These are phyloP conservation scores for Hortiboletus rubellus DNA, from an alignment of 1,284 basidiomycete species.

Conservation along the genomic window DNA sequence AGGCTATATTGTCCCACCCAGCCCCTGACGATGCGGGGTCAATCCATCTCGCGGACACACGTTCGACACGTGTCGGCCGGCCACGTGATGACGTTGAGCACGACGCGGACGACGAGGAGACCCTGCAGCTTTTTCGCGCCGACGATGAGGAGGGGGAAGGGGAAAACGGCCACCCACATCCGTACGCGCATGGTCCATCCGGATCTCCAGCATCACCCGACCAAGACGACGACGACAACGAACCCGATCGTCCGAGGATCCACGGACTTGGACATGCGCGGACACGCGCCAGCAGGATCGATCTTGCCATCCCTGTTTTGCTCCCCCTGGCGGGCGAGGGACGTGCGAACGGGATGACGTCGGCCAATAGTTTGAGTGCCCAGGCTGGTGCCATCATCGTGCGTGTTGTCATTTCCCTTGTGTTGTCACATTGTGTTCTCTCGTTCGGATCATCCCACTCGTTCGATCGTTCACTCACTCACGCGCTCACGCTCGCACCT, in stretches of 20 bases:
- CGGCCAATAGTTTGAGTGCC: constrained; percentile 50
- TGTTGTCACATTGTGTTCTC: too few species aligned
- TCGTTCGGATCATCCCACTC: neutral
- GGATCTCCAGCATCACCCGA: too few species aligned
- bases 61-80: constrained; percentile 11
- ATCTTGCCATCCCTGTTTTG: constrained; percentile 13
- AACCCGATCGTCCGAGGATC: constrained; percentile 4
- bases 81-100: constrained; percentile 32
- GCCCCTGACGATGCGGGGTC: constrained; percentile 40
- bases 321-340: constrained; percentile 1
- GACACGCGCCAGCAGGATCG: constrained; percentile 24
- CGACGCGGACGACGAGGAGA: constrained; percentile 27
- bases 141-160: constrained; percentile 19
- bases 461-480: too few species aligned
- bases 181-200: too few species aligned
- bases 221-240: too few species aligned
- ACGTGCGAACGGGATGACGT: neutral
- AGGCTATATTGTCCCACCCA: constrained; percentile 65
- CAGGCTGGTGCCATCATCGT: constrained; percentile 92
- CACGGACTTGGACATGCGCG: constrained; percentile 16
- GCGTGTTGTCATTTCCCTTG: constrained; percentile 27
- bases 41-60: constrained; percentile 51
- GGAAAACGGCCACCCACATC: neutral
- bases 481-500: neutral
- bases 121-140: constrained; percentile 18